Conservation (phyloP, 352 stramenopile species). For the Blastocystis sp. region DNA sequence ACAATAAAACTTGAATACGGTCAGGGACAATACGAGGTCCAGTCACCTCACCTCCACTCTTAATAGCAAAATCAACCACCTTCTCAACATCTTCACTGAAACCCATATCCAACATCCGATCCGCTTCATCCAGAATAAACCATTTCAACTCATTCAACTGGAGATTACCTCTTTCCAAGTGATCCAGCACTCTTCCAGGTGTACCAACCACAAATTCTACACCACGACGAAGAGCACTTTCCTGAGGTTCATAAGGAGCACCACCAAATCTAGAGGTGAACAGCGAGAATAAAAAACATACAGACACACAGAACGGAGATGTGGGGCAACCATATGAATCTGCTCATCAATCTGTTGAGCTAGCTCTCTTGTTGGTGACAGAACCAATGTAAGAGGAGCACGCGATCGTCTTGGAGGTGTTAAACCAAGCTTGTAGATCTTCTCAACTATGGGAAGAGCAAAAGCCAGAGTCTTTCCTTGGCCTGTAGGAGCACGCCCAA, state of each 20-base stretch:
- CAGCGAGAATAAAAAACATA: not conserved
- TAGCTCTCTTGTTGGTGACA: slow-evolving; percentile 94
- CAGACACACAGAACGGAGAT: slow-evolving; percentile 34
- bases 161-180: slow-evolving; percentile 85
- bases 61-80: slow-evolving; percentile 81
- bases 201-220: slow-evolving; percentile 88
- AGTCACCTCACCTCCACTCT: slow-evolving; percentile 66
- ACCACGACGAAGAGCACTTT: slow-evolving; percentile 80
- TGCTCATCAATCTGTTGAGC: slow-evolving; percentile 90
- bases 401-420: slow-evolving; percentile 68
- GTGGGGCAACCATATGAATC: slow-evolving; percentile 51
- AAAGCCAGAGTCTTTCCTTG: slow-evolving; percentile 98
- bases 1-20: slow-evolving; percentile 82
- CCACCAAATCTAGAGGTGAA: slow-evolving; percentile 78
- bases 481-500: slow-evolving; percentile 90
- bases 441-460: slow-evolving; percentile 88
- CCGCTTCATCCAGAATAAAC: slow-evolving; percentile 87
- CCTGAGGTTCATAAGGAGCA: slow-evolving; percentile 83
- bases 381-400: slow-evolving; percentile 86
- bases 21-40: slow-evolving; percentile 68
- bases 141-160: slow-evolving; percentile 83
- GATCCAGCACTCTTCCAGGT: slow-evolving; percentile 85
- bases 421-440: slow-evolving; percentile 73
- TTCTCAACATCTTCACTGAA: slow-evolving; percentile 91
- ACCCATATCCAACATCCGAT: slow-evolving; percentile 92